Percentiles rank a stretch among this genome's conserved stretches.
phyloP scores from a whole-genome alignment of 495 filamentous ascomycete species.

The Penicillium longicatenatum region DNA sequence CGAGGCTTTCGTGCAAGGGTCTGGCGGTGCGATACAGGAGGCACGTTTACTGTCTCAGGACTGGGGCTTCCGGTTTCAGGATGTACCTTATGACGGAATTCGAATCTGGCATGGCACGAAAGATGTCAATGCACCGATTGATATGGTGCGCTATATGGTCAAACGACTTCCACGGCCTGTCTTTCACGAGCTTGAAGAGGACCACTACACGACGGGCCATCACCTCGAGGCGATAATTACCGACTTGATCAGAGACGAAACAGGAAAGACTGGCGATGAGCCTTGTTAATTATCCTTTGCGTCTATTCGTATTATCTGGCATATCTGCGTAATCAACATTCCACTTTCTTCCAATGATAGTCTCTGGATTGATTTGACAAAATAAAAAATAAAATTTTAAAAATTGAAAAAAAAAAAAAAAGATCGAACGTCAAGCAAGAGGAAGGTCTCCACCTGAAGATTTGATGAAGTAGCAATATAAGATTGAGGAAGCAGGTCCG shows the following conservation, averaged over 20 bases:
- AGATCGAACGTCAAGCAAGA: too few relatives aligned
- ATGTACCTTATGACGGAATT: conserved; percentile 8
- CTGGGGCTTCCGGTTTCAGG: conserved; percentile 15
- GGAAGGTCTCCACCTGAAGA: too few relatives aligned
- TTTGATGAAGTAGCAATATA: too few relatives aligned
- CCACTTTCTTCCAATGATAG: too few relatives aligned
- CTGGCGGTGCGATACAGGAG: conserved; percentile 9
- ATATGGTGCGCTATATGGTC: conserved; percentile 20
- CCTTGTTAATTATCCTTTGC: too few relatives aligned
- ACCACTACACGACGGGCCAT: conserved; percentile 6
- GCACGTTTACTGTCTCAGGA: conserved; percentile 11
- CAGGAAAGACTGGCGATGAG: background rate
- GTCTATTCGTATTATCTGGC: too few relatives aligned
- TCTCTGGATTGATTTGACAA: too few relatives aligned
- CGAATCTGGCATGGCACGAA: conserved; percentile 14
- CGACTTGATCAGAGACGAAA: background rate
- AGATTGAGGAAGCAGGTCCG: background rate
- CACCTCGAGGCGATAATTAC: background rate
- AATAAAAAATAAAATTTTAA: too few relatives aligned
- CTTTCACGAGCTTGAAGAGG: background rate
- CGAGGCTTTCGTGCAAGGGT: conserved; percentile 31
- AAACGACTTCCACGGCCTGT: conserved; percentile 16
- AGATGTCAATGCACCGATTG: conserved; percentile 14
- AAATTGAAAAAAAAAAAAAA: too few relatives aligned
- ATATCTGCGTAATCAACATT: too few relatives aligned